Evolutionary conservation across 768 basidiomycete genomes (phyloP).

Genomic region (Astraeus odoratus): DNA sequence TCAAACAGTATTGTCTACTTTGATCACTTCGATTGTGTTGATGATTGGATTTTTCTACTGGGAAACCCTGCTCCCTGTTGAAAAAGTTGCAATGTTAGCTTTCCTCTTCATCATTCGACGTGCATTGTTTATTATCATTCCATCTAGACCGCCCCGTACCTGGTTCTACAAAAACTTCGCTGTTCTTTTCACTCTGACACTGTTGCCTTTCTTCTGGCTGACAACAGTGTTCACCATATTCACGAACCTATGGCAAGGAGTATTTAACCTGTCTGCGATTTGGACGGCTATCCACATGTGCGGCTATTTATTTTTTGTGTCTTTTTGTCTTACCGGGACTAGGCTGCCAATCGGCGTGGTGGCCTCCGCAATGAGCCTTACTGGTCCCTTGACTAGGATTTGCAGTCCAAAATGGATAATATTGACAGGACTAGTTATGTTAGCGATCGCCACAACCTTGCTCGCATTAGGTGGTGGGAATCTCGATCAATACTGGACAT

Average conservation of each 20-base stretch:
- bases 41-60: slow-evolving; percentile 42
- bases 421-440: slow-evolving; percentile 32
- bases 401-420: slow-evolving; percentile 40
- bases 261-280: slow-evolving; percentile 36
- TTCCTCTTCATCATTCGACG: neutral
- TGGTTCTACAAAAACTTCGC: slow-evolving; percentile 38
- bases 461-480: slow-evolving; percentile 36
- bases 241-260: slow-evolving; percentile 33
- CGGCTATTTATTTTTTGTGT: slow-evolving; percentile 4
- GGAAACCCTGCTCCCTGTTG: slow-evolving; percentile 36
- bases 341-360: slow-evolving; percentile 38
- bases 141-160: slow-evolving; percentile 32
- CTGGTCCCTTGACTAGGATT: slow-evolving; percentile 32
- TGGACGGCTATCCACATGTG: slow-evolving; percentile 35
- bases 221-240: slow-evolving; percentile 26
- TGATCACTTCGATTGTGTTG: slow-evolving; percentile 39
- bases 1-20: slow-evolving; percentile 37
- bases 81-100: slow-evolving; percentile 37
- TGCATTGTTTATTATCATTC: neutral
- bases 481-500: slow-evolving; percentile 38
- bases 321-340: slow-evolving; percentile 4
- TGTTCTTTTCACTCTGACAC: slow-evolving; percentile 31
- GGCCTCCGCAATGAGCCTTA: slow-evolving; percentile 31
- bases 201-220: slow-evolving; percentile 41
- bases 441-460: slow-evolving; percentile 33